These are phyloP conservation scores for Mortierella sp. DNA, from an alignment of 371 early-diverging fungal genomes.

Conservation along the genomic window DNA sequence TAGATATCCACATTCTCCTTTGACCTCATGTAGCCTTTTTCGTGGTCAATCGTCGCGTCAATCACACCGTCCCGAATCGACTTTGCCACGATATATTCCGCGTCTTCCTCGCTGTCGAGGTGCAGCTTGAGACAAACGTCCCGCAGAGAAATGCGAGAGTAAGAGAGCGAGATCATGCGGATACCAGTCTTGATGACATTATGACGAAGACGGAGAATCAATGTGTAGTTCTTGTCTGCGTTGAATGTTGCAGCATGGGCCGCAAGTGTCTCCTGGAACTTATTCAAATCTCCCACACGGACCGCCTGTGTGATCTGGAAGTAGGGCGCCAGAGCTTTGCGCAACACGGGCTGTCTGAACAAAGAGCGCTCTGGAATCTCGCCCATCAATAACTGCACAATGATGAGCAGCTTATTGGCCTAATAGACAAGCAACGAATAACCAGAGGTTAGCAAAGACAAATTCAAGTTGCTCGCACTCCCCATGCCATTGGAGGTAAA, in stretches of 20 bases:
- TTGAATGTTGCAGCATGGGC: slow-evolving; percentile 80
- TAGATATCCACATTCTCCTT: slow-evolving; percentile 96
- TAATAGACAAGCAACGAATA: slow-evolving; percentile 41
- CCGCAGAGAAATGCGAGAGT: slow-evolving; percentile 94
- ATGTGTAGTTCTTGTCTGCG: slow-evolving; percentile 88
- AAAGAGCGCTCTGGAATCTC: slow-evolving; percentile 95
- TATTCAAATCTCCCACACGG: slow-evolving; percentile 91
- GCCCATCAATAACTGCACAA: slow-evolving; percentile 97
- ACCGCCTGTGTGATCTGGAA: slow-evolving; percentile 96
- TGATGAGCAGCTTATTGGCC: slow-evolving; percentile 93
- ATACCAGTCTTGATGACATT: slow-evolving; percentile 99
- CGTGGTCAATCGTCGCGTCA: slow-evolving; percentile 95
- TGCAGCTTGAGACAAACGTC: slow-evolving; percentile 97
- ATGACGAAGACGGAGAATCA: slow-evolving; percentile 95
- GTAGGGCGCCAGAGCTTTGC: slow-evolving; percentile 89
- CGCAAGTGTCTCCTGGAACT: slow-evolving; percentile 91
- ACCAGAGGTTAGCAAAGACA: background rate
- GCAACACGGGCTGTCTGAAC: slow-evolving; percentile 88
- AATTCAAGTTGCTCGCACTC: too few relatives aligned
- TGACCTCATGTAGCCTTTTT: slow-evolving; percentile 91
- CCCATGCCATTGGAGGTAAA: too few relatives aligned
- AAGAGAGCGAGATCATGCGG: slow-evolving; percentile 94
- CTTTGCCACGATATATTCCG: slow-evolving; percentile 98
- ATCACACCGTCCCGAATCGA: slow-evolving; percentile 99
- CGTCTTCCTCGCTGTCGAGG: slow-evolving; percentile 97